Evolutionary conservation across 2,329 filamentous ascomycete genomes (phyloP), one percentile per base, ranked within the genome.

Genomic region (Claviceps citrina): DNA sequence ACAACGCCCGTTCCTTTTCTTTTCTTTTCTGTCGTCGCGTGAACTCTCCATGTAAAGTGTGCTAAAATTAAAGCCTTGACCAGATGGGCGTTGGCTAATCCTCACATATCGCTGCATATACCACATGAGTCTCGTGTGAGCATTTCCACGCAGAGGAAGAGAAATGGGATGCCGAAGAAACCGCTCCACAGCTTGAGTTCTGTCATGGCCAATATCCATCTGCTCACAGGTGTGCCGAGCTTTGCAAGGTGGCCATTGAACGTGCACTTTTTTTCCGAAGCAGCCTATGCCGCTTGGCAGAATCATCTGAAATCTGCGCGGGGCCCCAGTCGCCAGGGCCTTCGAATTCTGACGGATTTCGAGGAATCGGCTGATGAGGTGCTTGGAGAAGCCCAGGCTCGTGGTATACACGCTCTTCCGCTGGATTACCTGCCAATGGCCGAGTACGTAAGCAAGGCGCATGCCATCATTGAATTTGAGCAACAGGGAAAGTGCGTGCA

Each of bases 81-180:
- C 30, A 89, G 84, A 67, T 95, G 89, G 89, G 87, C 89, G 30
- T 81, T 93, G 68, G 84, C 84, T 48, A 86, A 96, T 54, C 76
- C 86, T 2, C 81, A 91, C 54, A 58, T 80, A 26, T 87, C 87
- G 5, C 66, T 81, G 26, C 86, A 93, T 55, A 85, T 94, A 42
- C 71, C 81, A 10, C 60, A 69, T 10, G 66, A 71, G 25, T 68
- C 75, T 31, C 68, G 78, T n/a, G 65, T 83, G 27, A 64, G 70
- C 1, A 54, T 68, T 36, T 58, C 71, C 50, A 72, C 62, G 0
- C 56, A 61, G 39, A 63, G 54, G 38, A 78, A 73, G 54, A 60
- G 60, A 38, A 71, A 66, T 26, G 68, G 71, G 9, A 70, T 66
- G 13, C 71, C 73, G 4, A 70, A 64, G 34, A 66, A 74, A 24